Base-by-base conservation (phyloP, 371 early-diverging fungal species). In the Sporodiniella umbellata region DNA sequence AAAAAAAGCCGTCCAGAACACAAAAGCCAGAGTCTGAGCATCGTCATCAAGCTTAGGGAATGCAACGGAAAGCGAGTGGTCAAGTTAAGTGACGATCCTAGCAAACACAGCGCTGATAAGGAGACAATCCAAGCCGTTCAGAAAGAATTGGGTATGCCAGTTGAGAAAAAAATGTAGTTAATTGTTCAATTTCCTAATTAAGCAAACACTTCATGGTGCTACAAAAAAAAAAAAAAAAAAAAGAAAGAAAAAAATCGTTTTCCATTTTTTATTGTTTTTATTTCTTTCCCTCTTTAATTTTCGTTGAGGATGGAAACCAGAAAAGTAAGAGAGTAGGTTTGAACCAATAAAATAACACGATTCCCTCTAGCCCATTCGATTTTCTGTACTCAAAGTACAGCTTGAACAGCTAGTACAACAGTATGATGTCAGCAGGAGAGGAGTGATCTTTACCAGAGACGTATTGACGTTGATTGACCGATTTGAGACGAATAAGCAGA, bases 11-110 rank as follows among this genome's bases (percentile, higher is more conserved):
- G 58, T 25, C 46, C 60, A 11, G 42, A 39, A 0, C 54, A 56
- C 30, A 63, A 55, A 52, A 85, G 86, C 53, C 67, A 67, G 23
- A 71, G 89, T 2, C 64, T 86, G 60, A 87, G 87, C 44, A 88
- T 90, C 46, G 90, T 89, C 1, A 87, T 90, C 67, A 90, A 90
- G 55, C 55, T 90, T 48, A 70, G 75, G 35, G 63, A 68, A 28
- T 85, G 86, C 56, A 58, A 75, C 10, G 84, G 72, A 11, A 75
- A 61, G 18, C 75, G 72, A 12, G 87, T 88, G 18, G 77, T 88
- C 58, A 90, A 90, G 56, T 67, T 90, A 25, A 86, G 87, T 46
- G 90, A 90, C 39, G 87, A 84, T 39, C 60, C 57, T n/a, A 57
- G 77, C 33, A 90, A 90, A 53, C 70, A 83, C 44, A 81, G 81